A percentile compares a stretch with the other conserved stretches of the same genome.
These are phyloP conservation scores for Talaromyces sp. DNA, from an alignment of 2,329 filamentous ascomycete genomes.

Conservation along the genomic window DNA sequence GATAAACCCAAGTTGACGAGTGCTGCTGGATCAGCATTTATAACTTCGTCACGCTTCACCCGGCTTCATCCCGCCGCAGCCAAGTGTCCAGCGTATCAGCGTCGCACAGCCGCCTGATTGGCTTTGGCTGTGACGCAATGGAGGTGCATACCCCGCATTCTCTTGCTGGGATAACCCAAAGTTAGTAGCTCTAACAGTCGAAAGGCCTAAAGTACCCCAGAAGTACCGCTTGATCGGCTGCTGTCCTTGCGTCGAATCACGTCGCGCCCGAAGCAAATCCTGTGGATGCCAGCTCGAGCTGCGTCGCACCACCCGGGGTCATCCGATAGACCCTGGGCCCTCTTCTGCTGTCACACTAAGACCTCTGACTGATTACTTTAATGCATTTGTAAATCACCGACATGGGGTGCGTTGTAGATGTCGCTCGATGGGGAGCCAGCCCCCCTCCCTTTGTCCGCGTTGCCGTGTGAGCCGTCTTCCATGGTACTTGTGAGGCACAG, in stretches of 20 bases:
- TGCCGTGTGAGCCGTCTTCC: not conserved
- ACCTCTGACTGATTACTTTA: not conserved
- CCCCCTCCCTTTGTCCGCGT: not conserved
- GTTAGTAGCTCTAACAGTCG: not conserved
- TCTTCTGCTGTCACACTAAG: not conserved
- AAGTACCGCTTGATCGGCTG: not conserved
- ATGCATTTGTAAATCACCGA: not conserved
- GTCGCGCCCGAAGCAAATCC: not conserved
- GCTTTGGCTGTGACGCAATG: conserved; percentile 7
- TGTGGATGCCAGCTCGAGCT: not conserved
- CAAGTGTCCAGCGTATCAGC: not conserved
- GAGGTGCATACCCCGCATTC: conserved; percentile 11
- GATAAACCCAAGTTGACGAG: not conserved
- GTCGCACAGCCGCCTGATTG: not conserved
- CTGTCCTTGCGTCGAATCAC: not conserved
- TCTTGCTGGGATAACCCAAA: not conserved
- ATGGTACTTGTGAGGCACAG: not conserved
- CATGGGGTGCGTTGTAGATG: not conserved
- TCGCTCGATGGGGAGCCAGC: not conserved
- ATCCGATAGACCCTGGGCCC: not conserved
- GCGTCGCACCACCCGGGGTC: not conserved
- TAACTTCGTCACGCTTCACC: not conserved
- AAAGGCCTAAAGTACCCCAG: not conserved
- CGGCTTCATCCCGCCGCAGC: not conserved
- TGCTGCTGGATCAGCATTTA: not conserved